Base-by-base conservation (phyloP, 2,329 filamentous ascomycete genomes). In the Monosporascus sp. region DNA sequence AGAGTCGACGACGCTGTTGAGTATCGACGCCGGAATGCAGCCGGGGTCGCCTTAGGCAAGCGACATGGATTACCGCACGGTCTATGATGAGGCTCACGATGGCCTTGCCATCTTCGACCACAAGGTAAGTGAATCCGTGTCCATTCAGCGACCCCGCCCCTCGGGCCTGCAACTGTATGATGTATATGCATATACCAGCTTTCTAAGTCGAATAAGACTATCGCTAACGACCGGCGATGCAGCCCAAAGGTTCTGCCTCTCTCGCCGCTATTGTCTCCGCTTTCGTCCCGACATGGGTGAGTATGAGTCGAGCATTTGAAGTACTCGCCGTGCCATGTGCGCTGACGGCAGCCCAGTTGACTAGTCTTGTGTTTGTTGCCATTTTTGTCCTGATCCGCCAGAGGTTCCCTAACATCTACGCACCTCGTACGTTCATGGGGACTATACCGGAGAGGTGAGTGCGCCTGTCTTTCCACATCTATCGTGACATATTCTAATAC, bases 271-370 rank as follows among this genome's bases (percentile, higher is more conserved):
- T 67, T 1, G 15, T 65, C 6, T 61, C 63, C n/a, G 64, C 65
- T 25, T 64, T 67, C 43, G 56, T 66, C 17, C 65, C 65, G 3
- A 60, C 65, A 27, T 65, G 56, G 59, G 65, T 67, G 48, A 60
- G 65, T 60, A 15, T 14, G 9, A 14, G 31, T 14, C 4, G 31
- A 11, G 9, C 31, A 37, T 43, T 41, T 37, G 27, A 18, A 22
- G 15, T 20, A 15, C n/a, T 14, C 15, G 50, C 41, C 9, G 46
- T 4, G 2, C 6, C 22, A 17, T 37, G 22, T 47, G 27, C 7
- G 50, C 60, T 65, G 45, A 66, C 20, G 17, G 8, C 14, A 17
- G 14, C 31, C 4, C 50, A 67, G 65, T 54, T 51, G 22, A 61
- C 58, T 2, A 64, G 63, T 14, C 47, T 66, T 18, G 39, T 57